These are phyloP conservation scores for Candida glucosophila DNA, from an alignment of 1,139 yeast genomes.

Conservation along the genomic window DNA sequence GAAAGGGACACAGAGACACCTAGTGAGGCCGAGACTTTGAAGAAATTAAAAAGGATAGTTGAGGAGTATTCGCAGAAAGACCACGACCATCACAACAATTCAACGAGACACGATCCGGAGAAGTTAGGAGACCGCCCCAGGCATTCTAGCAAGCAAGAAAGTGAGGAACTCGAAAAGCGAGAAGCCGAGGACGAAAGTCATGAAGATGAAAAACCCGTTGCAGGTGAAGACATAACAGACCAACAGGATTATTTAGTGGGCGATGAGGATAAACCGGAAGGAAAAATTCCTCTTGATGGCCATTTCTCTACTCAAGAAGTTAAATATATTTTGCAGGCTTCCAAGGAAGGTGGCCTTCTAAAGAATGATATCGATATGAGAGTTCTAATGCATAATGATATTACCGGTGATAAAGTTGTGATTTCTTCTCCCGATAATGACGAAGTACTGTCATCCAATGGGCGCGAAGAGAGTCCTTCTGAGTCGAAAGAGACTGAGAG, in stretches of 20 bases:
- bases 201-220: neutral
- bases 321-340: conserved; percentile 19
- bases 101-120: too few relatives aligned
- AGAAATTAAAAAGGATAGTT: conserved; percentile 11
- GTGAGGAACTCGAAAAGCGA: too few relatives aligned
- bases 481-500: neutral
- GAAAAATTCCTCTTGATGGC: conserved; percentile 34
- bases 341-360: conserved; percentile 23
- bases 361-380: conserved; percentile 18
- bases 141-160: too few relatives aligned
- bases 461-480: neutral
- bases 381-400: conserved; percentile 14
- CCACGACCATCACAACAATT: too few relatives aligned
- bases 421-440: conserved; percentile 1
- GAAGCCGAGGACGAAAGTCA: neutral
- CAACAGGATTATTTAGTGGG: neutral
- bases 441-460: neutral
- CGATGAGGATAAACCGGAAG: conserved; percentile 6
- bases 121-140: too few relatives aligned
- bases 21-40: conserved; percentile 5
- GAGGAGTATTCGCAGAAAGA: conserved; percentile 6
- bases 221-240: conserved; percentile 1
- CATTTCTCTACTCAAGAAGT: conserved; percentile 31
- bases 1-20: conserved; percentile 4
- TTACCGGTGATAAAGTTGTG: conserved; percentile 9